A percentile compares a stretch with the other conserved stretches of the same genome.
Evolutionary conservation across 2,329 filamentous ascomycete genomes (phyloP).

Genomic region (Claviceps humidiphila): DNA sequence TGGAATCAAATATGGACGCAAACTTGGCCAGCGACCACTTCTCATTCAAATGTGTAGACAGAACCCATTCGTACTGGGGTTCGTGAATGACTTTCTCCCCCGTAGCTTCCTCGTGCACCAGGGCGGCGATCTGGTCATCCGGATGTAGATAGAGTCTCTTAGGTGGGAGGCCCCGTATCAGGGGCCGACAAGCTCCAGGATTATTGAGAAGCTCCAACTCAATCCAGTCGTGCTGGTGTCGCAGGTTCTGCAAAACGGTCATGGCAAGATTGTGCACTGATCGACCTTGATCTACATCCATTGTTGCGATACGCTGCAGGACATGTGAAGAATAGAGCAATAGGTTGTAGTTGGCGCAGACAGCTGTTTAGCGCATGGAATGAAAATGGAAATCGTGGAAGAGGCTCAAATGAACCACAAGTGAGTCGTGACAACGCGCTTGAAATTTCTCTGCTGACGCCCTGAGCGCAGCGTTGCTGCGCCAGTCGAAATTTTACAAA

Average conservation of each 20-base stretch:
- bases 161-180: constrained; percentile 63
- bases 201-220: constrained; percentile 40
- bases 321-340: no score
- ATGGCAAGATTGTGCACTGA: constrained; percentile 14
- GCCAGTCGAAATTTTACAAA: no score
- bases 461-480: no score
- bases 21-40: constrained; percentile 56
- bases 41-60: constrained; percentile 60
- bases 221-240: constrained; percentile 65
- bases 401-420: no score
- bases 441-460: no score
- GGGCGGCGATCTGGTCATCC: constrained; percentile 64
- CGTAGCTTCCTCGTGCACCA: constrained; percentile 44
- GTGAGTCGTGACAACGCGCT: no score
- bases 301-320: background rate
- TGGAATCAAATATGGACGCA: constrained; percentile 55
- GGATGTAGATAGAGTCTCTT: constrained; percentile 65
- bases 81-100: constrained; percentile 31
- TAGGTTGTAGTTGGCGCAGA: no score
- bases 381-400: no score
- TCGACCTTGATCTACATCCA: background rate
- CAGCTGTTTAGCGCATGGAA: no score
- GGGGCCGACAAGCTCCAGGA: constrained; percentile 36
- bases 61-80: constrained; percentile 60
- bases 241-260: constrained; percentile 55